These are phyloP conservation scores for Crataegus laevigata DNA, from an alignment of 306 rosid genomes.

Conservation along the genomic window DNA sequence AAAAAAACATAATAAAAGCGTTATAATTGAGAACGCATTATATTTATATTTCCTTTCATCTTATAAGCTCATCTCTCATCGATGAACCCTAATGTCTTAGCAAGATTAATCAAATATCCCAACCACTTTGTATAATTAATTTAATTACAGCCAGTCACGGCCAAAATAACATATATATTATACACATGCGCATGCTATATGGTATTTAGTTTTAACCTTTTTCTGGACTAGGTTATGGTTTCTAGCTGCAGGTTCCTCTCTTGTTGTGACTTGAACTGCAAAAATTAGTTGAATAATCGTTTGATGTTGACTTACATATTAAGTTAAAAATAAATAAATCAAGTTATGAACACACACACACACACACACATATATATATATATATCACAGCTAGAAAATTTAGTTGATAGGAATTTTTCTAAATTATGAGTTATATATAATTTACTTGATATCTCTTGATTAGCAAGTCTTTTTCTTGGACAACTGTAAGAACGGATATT, in stretches of 20 bases:
- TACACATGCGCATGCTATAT: background rate
- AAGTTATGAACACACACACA: background rate
- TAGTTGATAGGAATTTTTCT: background rate
- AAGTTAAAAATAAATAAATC: too few species aligned
- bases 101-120: background rate
- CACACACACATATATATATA: too few species aligned
- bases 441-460: background rate
- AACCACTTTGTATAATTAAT: background rate
- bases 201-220: background rate
- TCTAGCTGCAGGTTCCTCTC: background rate
- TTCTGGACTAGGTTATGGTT: background rate
- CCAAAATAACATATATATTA: background rate
- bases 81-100: background rate
- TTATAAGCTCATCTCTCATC: background rate
- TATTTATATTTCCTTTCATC: background rate
- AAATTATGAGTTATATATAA: background rate
- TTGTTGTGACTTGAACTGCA: background rate
- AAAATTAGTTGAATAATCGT: background rate
- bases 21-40: background rate
- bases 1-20: background rate
- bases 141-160: background rate
- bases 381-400: background rate
- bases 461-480: constrained; percentile 12
- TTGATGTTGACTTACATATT: background rate
- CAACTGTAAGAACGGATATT: background rate